Conservation (phyloP, 345 rosid species). For the Reutealis trisperma region DNA sequence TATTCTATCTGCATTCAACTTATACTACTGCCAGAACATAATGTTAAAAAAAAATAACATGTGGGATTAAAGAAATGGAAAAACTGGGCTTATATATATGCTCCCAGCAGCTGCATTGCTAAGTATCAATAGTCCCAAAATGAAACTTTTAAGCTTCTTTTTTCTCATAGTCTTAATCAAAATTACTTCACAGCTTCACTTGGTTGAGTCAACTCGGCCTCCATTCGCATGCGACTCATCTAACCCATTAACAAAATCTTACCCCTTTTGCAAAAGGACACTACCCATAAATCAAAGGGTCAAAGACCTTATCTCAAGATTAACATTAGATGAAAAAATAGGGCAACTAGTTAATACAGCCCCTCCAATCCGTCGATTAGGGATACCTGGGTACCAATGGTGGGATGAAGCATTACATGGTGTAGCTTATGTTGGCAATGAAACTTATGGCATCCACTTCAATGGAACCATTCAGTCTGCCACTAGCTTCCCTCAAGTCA, state of each 20-base stretch:
- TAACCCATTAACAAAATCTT: conserved; percentile 47
- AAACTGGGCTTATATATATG: too few species aligned
- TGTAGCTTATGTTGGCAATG: conserved; percentile 56
- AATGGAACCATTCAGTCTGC: conserved; percentile 59
- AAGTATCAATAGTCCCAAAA: too few species aligned
- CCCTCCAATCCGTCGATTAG: conserved; percentile 62
- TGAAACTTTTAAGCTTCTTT: too few species aligned
- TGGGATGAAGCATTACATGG: conserved; percentile 96
- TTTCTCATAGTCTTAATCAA: too few species aligned
- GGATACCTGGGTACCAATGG: conserved; percentile 78
- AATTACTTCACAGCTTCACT: not conserved
- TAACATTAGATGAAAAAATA: conserved; percentile 76
- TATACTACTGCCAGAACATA: too few species aligned
- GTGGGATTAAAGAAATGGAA: too few species aligned
- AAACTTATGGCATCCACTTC: conserved; percentile 57
- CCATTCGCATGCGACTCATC: conserved; percentile 64
- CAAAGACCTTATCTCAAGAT: conserved; percentile 65
- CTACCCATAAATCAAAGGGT: conserved; percentile 57
- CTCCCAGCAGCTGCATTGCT: too few species aligned
- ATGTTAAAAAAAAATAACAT: too few species aligned
- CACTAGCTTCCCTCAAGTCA: conserved; percentile 94
- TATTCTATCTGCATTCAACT: too few species aligned
- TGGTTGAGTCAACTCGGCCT: conserved; percentile 37
- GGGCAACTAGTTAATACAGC: conserved; percentile 71
- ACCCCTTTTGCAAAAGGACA: conserved; percentile 51